These are phyloP conservation scores for Pyricularia pennisetigena DNA, from an alignment of 2,329 filamentous ascomycete genomes.

Conservation along the genomic window DNA sequence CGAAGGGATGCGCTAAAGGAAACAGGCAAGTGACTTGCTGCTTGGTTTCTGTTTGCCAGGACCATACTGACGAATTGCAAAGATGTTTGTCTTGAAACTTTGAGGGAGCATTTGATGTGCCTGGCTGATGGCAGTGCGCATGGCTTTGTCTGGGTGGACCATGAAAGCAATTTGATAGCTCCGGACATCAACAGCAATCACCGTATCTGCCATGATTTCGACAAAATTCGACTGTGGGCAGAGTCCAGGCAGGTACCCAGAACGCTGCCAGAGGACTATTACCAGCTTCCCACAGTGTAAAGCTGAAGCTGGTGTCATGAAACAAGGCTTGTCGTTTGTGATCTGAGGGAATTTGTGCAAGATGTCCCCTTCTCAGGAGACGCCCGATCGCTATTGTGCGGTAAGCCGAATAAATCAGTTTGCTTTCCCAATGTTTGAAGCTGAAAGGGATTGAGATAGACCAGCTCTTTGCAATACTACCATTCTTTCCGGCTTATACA, in stretches of 20 bases:
- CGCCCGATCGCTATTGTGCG: too few species aligned
- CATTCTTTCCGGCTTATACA: too few species aligned
- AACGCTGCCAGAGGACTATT: background rate
- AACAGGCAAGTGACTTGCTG: background rate
- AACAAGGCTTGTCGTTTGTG: too few species aligned
- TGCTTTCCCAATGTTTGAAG: too few species aligned
- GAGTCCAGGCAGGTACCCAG: background rate
- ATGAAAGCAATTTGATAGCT: slow-evolving; percentile 28
- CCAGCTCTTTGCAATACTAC: too few species aligned
- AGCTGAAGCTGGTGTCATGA: background rate
- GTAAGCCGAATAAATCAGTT: too few species aligned
- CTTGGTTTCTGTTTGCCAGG: background rate
- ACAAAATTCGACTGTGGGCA: background rate
- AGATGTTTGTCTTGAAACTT: slow-evolving; percentile 44
- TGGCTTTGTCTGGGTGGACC: slow-evolving; percentile 42
- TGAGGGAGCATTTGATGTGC: slow-evolving; percentile 47
- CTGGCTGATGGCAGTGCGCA: slow-evolving; percentile 40
- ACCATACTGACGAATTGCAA: background rate
- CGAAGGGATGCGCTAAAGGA: background rate
- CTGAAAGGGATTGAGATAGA: too few species aligned
- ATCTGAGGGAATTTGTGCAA: too few species aligned
- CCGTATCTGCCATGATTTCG: background rate
- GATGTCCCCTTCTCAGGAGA: too few species aligned
- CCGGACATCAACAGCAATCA: slow-evolving; percentile 46
- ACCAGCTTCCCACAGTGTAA: background rate